Conservation (phyloP, 225 moss, liverwort and hornwort genomes). For the Bryoerythrophyllum caledonicum region DNA sequence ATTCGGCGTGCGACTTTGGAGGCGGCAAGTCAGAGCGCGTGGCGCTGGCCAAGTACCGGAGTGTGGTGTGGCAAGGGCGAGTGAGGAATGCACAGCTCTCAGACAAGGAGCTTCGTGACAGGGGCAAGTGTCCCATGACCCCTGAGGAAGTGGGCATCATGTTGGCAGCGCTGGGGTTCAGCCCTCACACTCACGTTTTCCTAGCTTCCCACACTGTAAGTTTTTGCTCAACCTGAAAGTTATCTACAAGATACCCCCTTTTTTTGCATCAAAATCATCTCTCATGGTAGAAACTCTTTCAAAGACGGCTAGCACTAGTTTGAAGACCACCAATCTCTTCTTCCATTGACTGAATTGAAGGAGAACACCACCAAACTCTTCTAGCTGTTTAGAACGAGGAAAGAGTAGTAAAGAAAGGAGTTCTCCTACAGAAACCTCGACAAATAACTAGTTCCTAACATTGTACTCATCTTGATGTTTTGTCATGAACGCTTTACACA, state of each 20-base stretch:
- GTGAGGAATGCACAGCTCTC: constrained; percentile 49
- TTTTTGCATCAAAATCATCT: too few species aligned
- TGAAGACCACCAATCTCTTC: too few species aligned
- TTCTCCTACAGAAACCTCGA: too few species aligned
- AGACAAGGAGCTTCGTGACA: constrained; percentile 43
- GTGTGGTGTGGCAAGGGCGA: constrained; percentile 61
- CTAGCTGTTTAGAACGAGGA: too few species aligned
- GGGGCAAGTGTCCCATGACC: constrained; percentile 74
- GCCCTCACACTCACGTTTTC: constrained; percentile 46
- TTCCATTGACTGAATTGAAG: too few species aligned
- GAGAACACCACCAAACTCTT: too few species aligned
- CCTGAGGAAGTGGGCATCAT: constrained; percentile 75
- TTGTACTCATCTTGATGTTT: neutral
- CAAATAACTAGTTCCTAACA: too few species aligned
- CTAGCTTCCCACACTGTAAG: constrained; percentile 67
- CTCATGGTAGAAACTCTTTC: too few species aligned
- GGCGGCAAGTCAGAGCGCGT: constrained; percentile 66
- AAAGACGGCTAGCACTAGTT: too few species aligned
- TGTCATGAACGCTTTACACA: neutral
- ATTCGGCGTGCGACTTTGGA: constrained; percentile 76
- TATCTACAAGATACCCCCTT: too few species aligned
- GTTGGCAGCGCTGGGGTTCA: constrained; percentile 64
- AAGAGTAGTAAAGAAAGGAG: too few species aligned
- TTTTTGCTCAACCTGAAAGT: neutral
- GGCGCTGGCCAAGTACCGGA: constrained; percentile 66